Conservation (phyloP, 139 green algal species). For the Auxenochlorella protothecoides region DNA sequence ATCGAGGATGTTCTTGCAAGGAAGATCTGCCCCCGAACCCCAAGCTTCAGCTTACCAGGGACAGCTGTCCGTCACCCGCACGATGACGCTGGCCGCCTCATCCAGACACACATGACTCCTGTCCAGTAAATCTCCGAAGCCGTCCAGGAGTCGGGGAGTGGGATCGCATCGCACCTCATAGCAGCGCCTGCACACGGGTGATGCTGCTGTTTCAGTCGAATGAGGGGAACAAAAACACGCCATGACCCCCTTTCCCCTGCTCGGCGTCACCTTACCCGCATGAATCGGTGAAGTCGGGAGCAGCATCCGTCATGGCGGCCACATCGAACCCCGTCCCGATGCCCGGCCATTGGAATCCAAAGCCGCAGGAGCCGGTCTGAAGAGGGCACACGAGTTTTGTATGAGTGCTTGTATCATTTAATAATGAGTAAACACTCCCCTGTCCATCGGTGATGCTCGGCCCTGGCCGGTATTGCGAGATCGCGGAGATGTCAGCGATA, state of each 20-base stretch:
- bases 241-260: too few species aligned
- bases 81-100: constrained; percentile 2
- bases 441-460: too few species aligned
- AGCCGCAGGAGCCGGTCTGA: neutral
- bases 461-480: too few species aligned
- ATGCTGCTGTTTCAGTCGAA: too few species aligned
- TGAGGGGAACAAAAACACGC: too few species aligned
- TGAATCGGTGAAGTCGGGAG: neutral
- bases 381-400: too few species aligned
- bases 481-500: too few species aligned
- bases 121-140: constrained; percentile 10
- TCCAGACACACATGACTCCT: constrained; percentile 5
- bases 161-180: constrained; percentile 20
- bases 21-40: too few species aligned
- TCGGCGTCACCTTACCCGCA: neutral
- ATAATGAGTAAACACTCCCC: too few species aligned
- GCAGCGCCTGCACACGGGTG: constrained; percentile 4
- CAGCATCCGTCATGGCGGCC: neutral
- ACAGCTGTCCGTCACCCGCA: constrained; percentile 22
- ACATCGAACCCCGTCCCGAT: neutral
- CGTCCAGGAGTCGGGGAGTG: constrained; percentile 7
- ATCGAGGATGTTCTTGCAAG: too few species aligned
- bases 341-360: neutral
- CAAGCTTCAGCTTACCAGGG: neutral
- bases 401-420: too few species aligned